Base-by-base conservation (phyloP, 73 alveolate genomes). In the Paraurostyla sp. region DNA sequence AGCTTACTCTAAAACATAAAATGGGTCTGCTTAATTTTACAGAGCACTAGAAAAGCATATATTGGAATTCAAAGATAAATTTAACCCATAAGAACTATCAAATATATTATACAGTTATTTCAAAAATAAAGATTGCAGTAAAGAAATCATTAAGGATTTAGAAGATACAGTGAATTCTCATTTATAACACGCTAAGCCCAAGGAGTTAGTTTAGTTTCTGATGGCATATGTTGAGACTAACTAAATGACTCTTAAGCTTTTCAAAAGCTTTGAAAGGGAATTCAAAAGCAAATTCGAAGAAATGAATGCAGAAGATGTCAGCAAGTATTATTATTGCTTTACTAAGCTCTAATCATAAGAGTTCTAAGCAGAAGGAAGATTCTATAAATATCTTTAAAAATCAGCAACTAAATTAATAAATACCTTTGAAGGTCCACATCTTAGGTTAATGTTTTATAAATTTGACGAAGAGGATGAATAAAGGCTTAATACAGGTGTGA, bases 321-420 rank as follows among this genome's bases (percentile, higher is more conserved):
- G 83, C 43, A 81, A 81, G 60, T 81, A 81, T 36, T 81, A 81
- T 65, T 81, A 81, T 65, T 81, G 91, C 35, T 81, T 81, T 56
- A 81, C 91, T 13, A 54, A 81, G 36, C 65, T 57, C 9, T 81
- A 83, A 15, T n/a, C n/a, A 0, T 58, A 65, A 38, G 60, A 65
- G 25, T 56, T 2, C 54, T 22, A 57, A 40, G 83, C 75, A 11
- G 71, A 65, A 40, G 82, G 83, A 18, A 49, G 78, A 49, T 81
- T 81, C 54, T 81, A 81, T 41, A 81, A 40, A 38, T 81, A 56
- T 38, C 69, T 81, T 35, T 23, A 81, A 65, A 56, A 81, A 38
- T 32, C 73, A 16, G 45, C 71, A 7, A 30, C 81, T 36, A 81
- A 81, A 43, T 23, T 57, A 2, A 58, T 81, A 9, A 35, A 22